A percentile compares a stretch with the other conserved stretches of the same genome.
Evolutionary conservation across 2,329 filamentous ascomycete genomes (phyloP).

Genomic region (Akanthomyces dipterigenus): DNA sequence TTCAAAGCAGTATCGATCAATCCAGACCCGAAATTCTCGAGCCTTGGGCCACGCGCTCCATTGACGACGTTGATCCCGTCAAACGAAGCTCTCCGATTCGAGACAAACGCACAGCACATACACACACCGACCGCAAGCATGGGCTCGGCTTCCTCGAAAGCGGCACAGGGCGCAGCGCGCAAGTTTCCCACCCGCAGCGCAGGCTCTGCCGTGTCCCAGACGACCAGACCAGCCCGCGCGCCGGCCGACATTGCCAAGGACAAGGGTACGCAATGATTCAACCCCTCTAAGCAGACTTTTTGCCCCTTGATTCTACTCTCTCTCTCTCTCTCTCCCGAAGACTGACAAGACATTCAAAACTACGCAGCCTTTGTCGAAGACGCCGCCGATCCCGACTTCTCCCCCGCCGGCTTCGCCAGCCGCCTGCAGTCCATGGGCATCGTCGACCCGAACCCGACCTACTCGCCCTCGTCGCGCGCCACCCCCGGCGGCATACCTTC

Average conservation of each 20-base stretch:
- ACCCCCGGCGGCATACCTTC: slow-evolving; percentile 17
- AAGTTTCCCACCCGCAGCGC: slow-evolving; percentile 38
- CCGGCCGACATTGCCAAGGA: slow-evolving; percentile 15
- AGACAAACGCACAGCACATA: neutral
- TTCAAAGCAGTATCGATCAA: neutral
- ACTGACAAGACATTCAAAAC: neutral
- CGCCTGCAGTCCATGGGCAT: slow-evolving; percentile 50
- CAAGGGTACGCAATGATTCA: neutral
- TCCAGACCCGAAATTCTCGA: neutral
- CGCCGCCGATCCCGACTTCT: slow-evolving; percentile 33
- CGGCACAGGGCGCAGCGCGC: slow-evolving; percentile 31
- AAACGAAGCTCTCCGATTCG: neutral
- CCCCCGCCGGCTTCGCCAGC: slow-evolving; percentile 39
- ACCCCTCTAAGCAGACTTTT: too few species aligned
- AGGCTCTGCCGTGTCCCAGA: slow-evolving; percentile 17
- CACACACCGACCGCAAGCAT: slow-evolving; percentile 20
- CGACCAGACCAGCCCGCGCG: neutral
- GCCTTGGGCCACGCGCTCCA: neutral
- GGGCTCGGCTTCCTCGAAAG: slow-evolving; percentile 43
- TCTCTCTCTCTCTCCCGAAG: too few species aligned
- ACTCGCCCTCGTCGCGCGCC: slow-evolving; percentile 45
- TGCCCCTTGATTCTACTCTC: too few species aligned
- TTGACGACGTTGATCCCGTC: neutral
- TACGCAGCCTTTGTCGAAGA: slow-evolving; percentile 34
- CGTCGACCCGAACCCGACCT: slow-evolving; percentile 47